Evolutionary conservation across 495 filamentous ascomycete genomes (phyloP), one percentile per base, ranked within the genome.

Genomic region (Neurospora intermedia): DNA sequence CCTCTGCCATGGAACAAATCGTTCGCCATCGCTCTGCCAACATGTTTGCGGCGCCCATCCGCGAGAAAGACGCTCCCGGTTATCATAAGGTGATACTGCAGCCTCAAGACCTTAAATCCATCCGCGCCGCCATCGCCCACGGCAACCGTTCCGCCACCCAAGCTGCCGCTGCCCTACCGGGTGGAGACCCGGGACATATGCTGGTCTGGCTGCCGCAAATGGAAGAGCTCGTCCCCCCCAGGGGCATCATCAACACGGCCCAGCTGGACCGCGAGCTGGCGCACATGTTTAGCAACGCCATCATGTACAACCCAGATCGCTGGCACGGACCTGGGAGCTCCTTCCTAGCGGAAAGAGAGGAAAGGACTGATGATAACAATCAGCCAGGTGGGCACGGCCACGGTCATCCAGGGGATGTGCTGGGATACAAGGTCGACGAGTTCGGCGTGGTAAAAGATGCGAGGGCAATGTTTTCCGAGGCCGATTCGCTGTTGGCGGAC

Each of bases 241-340:
- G 91, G 76, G 93, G 89, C 6, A 96, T 99, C 73, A 92, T 99
- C 79, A 99, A 98, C 82, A 92, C 90, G n/a, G 88, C 90, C 4
- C 96, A 99, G 79, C 85, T 99, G 16, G 96, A 99, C 78, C 94
- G 95, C 75, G 95, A 98, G 79, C 81, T 99, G n/a, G 93, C 96
- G 75, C 92, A 95, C 76, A 97, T 98, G 91, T 98, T 98, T 78
- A 91, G 93, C 70, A 99, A 99, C 77, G 95, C 95, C 16, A 90
- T 97, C 78, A 98, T 98, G 96, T 99, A 94, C 86, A 99, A 98
- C 75, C 89, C 91, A 1, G 89, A 93, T 73, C 87, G 91, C 0
- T 81, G 85, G 40, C 89, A 91, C 45, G 91, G 91, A 0, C 88
- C 92, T 45, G 91, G 91, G 0, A 88, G 85, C 4, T 83, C 84